phyloP scores from a whole-genome alignment of 2,329 filamentous ascomycete species.

The Fusarium buharicum region DNA sequence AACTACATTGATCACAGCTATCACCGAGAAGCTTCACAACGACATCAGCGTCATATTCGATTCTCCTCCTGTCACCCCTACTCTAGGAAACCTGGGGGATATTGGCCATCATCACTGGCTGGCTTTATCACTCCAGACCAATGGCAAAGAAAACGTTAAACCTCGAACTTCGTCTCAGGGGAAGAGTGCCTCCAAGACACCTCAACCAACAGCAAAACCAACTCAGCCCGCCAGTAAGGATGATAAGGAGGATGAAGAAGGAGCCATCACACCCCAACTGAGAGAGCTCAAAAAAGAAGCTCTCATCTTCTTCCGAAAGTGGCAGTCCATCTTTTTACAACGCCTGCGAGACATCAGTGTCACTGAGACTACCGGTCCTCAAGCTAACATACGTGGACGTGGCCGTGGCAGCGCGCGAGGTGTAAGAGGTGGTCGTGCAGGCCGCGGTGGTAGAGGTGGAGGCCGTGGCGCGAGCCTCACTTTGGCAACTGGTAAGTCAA shows the following conservation, averaged over 20 bases:
- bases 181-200: conserved; percentile 9
- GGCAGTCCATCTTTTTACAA: conserved; percentile 76
- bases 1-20: conserved; percentile 60
- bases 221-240: conserved; percentile 48
- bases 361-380: conserved; percentile 51
- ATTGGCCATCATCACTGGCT: conserved; percentile 51
- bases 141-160: conserved; percentile 41
- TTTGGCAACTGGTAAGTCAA: conserved; percentile 52
- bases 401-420: conserved; percentile 49
- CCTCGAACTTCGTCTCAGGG: conserved; percentile 10
- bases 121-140: conserved; percentile 48
- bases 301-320: conserved; percentile 79
- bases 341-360: conserved; percentile 76
- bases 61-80: conserved; percentile 52
- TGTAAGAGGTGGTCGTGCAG: conserved; percentile 46
- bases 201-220: conserved; percentile 43
- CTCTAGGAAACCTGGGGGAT: conserved; percentile 45
- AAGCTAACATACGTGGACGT: conserved; percentile 48
- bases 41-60: conserved; percentile 65
- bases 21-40: conserved; percentile 66
- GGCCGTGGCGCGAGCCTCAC: conserved; percentile 43
- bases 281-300: conserved; percentile 75
- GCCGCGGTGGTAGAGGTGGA: conserved; percentile 49
- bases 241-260: conserved; percentile 39
- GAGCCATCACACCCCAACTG: conserved; percentile 57